Base-by-base conservation (phyloP, 2,329 filamentous ascomycete species). In the Claviceps arundinis region DNA sequence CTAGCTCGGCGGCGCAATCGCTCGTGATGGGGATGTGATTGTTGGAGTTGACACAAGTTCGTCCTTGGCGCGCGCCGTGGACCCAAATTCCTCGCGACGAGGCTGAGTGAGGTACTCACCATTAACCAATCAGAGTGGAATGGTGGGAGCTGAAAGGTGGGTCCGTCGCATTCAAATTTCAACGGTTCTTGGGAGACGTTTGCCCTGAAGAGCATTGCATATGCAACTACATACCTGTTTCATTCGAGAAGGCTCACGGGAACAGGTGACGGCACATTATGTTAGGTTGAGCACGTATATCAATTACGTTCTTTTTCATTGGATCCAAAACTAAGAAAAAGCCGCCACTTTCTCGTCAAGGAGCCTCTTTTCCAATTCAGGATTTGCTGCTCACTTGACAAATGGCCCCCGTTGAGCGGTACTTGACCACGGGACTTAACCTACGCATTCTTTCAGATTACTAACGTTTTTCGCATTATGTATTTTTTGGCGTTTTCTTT, bases 11-110 rank as follows among this genome's bases (percentile, higher is more conserved):
- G 49, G 55, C 55, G 55, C 55, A 50, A 48, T 38, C 43, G 46
- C 48, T 51, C 42, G 52, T 52, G 51, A 56, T 55, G 52, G 48
- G 46, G 46, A 22, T 26, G 37, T 41, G 50, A 55, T 50, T 49
- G 44, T 40, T 48, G 37, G 44, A 50, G 52, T 53, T 48, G 48
- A 34, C 34, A 37, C 37, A 59, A 50, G 51, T 53, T 56, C 47
- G 51, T 50, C 46, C 56, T 54, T 55, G 38, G 48, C 48, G 38
- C 48, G 49, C 41, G 53, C 56, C 45, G 16, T 13, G 44, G 44
- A 24, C 59, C 65, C 63, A 66, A 67, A 68, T 62, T 67, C 60
- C 52, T 67, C 66, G 66, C 65, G 64, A 67, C 65, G 56, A 66
- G 65, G 63, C 61, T 64, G 58, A 30, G 26, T 30, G 50, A 22